These are phyloP conservation scores for Geotrichum cucujoidarum DNA, from an alignment of 1,139 yeast species.

Conservation along the genomic window DNA sequence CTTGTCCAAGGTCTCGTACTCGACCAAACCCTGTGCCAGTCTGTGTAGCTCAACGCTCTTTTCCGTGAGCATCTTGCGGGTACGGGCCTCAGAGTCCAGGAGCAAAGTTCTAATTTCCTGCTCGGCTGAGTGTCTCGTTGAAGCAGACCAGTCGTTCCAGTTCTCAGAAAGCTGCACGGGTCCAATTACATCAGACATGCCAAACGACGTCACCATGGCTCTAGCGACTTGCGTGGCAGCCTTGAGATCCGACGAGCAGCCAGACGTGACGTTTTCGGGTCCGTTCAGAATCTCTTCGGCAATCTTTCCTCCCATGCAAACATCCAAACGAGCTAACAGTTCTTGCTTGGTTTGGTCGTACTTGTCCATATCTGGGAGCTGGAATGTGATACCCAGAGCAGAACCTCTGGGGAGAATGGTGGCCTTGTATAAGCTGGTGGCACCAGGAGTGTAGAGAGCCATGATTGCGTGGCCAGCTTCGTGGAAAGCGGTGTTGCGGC, in stretches of 20 bases:
- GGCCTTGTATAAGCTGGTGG: slow-evolving; percentile 93
- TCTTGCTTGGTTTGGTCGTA: slow-evolving; percentile 87
- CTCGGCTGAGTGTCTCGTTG: slow-evolving; percentile 84
- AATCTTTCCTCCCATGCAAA: slow-evolving; percentile 97
- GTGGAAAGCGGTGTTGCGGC: slow-evolving; percentile 93
- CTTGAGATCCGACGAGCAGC: slow-evolving; percentile 86
- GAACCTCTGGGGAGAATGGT: slow-evolving; percentile 95
- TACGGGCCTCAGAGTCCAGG: slow-evolving; percentile 70
- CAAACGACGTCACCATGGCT: slow-evolving; percentile 94
- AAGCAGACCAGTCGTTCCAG: slow-evolving; percentile 75
- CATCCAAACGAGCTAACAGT: slow-evolving; percentile 87
- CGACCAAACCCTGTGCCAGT: slow-evolving; percentile 87
- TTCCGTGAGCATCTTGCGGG: slow-evolving; percentile 60
- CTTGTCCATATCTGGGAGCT: slow-evolving; percentile 97
- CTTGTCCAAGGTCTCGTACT: slow-evolving; percentile 88
- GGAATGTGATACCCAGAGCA: slow-evolving; percentile 94
- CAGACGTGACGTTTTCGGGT: slow-evolving; percentile 91
- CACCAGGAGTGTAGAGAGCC: slow-evolving; percentile 95
- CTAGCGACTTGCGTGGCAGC: slow-evolving; percentile 90
- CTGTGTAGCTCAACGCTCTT: slow-evolving; percentile 71
- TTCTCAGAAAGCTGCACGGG: slow-evolving; percentile 68
- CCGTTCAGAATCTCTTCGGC: slow-evolving; percentile 88
- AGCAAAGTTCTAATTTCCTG: slow-evolving; percentile 77
- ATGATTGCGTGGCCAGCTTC: slow-evolving; percentile 98
- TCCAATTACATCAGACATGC: slow-evolving; percentile 92